phyloP scores from a whole-genome alignment of 23 red algal species.

The Chondrus crispus region DNA sequence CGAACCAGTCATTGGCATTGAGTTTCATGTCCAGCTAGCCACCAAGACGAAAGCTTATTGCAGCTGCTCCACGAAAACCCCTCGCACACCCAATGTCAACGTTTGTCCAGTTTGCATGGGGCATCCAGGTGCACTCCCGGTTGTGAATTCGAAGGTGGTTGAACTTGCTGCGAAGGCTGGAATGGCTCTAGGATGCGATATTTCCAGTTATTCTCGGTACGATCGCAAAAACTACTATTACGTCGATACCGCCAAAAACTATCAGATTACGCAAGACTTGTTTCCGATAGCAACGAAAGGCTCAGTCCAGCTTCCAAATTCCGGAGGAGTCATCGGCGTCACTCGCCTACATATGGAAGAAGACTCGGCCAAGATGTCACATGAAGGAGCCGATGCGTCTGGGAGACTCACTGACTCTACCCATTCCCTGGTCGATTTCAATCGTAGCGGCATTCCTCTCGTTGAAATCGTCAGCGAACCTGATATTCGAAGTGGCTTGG shows the following conservation, averaged over 20 bases:
- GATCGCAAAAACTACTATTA: constrained; percentile 99
- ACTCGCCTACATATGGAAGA: constrained; percentile 96
- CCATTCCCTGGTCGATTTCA: constrained; percentile 88
- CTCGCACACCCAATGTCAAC: constrained; percentile 72
- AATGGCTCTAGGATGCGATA: constrained; percentile 75
- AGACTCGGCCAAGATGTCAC: constrained; percentile 90
- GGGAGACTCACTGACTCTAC: constrained; percentile 73
- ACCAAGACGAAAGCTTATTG: constrained; percentile 91
- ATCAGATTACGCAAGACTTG: constrained; percentile 91
- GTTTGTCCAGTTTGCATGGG: constrained; percentile 93
- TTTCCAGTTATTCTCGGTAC: constrained; percentile 57
- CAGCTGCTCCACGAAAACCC: constrained; percentile 60
- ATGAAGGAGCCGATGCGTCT: constrained; percentile 40
- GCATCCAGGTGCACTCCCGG: constrained; percentile 87
- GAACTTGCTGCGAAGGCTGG: constrained; percentile 86
- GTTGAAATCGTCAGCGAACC: constrained; percentile 93
- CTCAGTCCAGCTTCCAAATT: constrained; percentile 35
- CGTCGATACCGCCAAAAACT: constrained; percentile 97
- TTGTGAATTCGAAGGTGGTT: constrained; percentile 75
- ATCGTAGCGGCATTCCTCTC: constrained; percentile 81
- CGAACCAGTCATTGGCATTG: constrained; percentile 82
- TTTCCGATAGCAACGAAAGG: constrained; percentile 77
- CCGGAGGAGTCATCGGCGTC: constrained; percentile 69
- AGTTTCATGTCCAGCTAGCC: constrained; percentile 91
- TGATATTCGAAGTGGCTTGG: constrained; percentile 68